These are phyloP conservation scores for Westerdykella ornata DNA, from an alignment of 2,329 filamentous ascomycete genomes.

Conservation along the genomic window DNA sequence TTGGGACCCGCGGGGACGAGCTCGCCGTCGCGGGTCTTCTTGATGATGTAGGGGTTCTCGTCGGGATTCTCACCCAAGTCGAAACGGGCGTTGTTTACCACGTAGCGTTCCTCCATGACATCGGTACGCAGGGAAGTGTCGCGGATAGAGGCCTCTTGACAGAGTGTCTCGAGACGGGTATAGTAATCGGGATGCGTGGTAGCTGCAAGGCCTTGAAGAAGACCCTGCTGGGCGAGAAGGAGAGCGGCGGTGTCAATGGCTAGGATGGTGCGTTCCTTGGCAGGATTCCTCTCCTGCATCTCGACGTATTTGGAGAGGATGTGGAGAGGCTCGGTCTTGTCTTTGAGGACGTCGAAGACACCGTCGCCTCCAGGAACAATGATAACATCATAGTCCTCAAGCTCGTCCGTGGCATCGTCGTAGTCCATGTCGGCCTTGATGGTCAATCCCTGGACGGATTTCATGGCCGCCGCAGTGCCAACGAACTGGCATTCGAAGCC, in stretches of 20 bases:
- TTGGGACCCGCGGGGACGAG: slow-evolving; percentile 48
- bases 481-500: slow-evolving; percentile 51
- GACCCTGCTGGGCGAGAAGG: slow-evolving; percentile 67
- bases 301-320: slow-evolving; percentile 72
- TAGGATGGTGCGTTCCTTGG: slow-evolving; percentile 72
- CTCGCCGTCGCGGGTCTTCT: slow-evolving; percentile 50
- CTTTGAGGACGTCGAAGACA: slow-evolving; percentile 56
- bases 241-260: slow-evolving; percentile 74
- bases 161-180: slow-evolving; percentile 74
- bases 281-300: slow-evolving; percentile 70
- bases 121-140: slow-evolving; percentile 72
- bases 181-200: slow-evolving; percentile 78
- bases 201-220: slow-evolving; percentile 70
- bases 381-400: slow-evolving; percentile 72
- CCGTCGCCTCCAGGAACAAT: slow-evolving; percentile 67
- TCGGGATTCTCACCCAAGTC: slow-evolving; percentile 68
- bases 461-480: slow-evolving; percentile 42
- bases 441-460: slow-evolving; percentile 57
- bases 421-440: slow-evolving; percentile 69
- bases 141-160: slow-evolving; percentile 63
- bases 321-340: slow-evolving; percentile 53
- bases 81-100: slow-evolving; percentile 87
- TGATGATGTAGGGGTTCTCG: slow-evolving; percentile 74
- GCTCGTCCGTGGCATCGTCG: slow-evolving; percentile 67
- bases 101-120: slow-evolving; percentile 76